Base-by-base conservation (phyloP, 345 rosid species). In the Aquilaria yunnanensis region DNA sequence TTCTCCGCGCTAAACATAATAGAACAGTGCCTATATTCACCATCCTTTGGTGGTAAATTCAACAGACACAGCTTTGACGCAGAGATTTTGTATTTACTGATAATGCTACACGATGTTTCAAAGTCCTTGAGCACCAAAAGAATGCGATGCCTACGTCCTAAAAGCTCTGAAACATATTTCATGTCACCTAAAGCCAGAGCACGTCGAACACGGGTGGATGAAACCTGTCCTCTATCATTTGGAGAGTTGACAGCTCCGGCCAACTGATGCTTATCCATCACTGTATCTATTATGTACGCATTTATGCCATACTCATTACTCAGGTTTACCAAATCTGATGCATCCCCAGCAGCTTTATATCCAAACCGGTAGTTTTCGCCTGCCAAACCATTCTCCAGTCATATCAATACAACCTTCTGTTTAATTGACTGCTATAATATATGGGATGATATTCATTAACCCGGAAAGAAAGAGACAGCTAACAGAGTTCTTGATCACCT, bases 361-460 rank as follows among this genome's bases (percentile, higher is more conserved):
- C 96, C 99, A 74, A 94, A 90, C 32, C 93, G 83, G 66, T 90
- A 94, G 72, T 90, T 94, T 69, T 86, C 87, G 41, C 99, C 97
- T 90, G 81, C 51, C 43, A 69, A 37, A 37, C 32, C 58, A 41
- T 56, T 10, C 7, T 37, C 43, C 43, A 72, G 48, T 48, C 23
- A 23, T 23, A 23, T 23, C 41, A 59, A 30, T 12, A 53, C 43
- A 58, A 45, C 54, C 67, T 61, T 54, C 61, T 66, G 43, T 37
- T 46, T 16, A 33, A 30, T 31, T 30, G 13, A 13, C 41, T 16
- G 48, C 34, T 12, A 50, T 12, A 64, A 31, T 47, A n/a, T 50
- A 32, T 55, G 9, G 29, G 45, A 32, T 5, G 16, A 32, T 46
- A 65, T 43, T 47, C 16, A 53, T 11, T 12, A 56, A 51, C 47